Evolutionary conservation across 345 rosid genomes (phyloP), one percentile per base, ranked within the genome.

Genomic region (Odontarrhena argentea): DNA sequence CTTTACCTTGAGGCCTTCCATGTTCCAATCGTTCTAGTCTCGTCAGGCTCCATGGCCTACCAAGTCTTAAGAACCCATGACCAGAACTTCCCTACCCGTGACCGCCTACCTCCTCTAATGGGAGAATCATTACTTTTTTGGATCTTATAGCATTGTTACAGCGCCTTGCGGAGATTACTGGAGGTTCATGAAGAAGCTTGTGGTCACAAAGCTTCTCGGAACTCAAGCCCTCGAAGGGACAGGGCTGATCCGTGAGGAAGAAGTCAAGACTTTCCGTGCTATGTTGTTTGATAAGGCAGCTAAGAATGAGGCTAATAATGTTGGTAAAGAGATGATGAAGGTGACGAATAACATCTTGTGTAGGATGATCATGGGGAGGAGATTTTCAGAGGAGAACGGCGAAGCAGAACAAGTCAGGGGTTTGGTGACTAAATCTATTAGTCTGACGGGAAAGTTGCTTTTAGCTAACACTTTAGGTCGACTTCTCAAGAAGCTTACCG

Each of bases 161-260:
- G 78, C 77, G 4, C 80, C 80, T 15, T 76, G 76, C 55, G 85
- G 80, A 52, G 79, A 76, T 8, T 78, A 82, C 71, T 79, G 86
- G 81, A 74, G 53, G 63, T 77, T 82, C 78, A 75, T 83, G 84
- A 80, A 74, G 67, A 80, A 83, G 52, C 74, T 80, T 3, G 69
- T 75, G 22, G 66, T 73, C 35, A 75, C 80, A 8, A 57, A 83
- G 6, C 51, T 83, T 60, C 77, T 83, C 4, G 73, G 71, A 1
- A 3, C 67, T 24, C 71, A 61, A n/a, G 74, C 79, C 25, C 65
- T 80, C 1, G 75, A 75, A 15, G 51, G 63, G 40, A 68, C 78
- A 10, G 28, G 67, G n/a, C 8, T 34, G 11, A 22, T 77, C 35
- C 63, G 86, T 22, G 45, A 32, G 1, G 75, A 76, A 67, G 84